These are phyloP conservation scores for Colletotrichum sp. DNA, from an alignment of 2,329 filamentous ascomycete genomes.

Conservation along the genomic window DNA sequence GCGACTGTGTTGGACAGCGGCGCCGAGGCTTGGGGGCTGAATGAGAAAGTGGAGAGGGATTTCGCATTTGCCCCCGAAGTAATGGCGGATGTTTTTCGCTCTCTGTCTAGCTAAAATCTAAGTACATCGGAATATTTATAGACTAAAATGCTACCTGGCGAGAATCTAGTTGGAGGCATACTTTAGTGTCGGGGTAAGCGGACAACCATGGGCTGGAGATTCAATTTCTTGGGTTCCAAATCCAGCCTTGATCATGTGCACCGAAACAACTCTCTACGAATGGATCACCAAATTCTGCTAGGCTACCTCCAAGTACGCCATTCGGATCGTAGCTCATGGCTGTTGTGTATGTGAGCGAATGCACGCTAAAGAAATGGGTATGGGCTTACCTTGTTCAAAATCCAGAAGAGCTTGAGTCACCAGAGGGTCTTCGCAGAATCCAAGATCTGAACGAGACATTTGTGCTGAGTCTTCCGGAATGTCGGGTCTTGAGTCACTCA, in stretches of 20 bases:
- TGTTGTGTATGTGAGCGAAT: neutral
- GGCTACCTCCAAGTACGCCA: neutral
- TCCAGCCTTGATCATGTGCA: neutral
- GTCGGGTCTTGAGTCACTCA: neutral
- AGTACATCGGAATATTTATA: neutral
- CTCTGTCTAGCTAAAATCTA: neutral
- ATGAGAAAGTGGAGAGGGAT: slow-evolving; percentile 24
- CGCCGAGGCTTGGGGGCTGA: slow-evolving; percentile 41
- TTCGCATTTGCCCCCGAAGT: slow-evolving; percentile 2
- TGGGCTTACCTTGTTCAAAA: neutral
- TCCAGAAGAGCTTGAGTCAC: neutral
- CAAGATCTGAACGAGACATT: neutral
- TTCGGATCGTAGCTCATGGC: neutral
- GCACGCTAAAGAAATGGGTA: neutral
- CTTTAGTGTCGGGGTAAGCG: neutral
- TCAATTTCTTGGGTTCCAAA: neutral
- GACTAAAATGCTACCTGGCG: neutral
- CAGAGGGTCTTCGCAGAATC: neutral
- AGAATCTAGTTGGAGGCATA: neutral
- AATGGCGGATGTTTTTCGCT: neutral
- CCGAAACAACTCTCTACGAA: neutral
- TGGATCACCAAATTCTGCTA: neutral
- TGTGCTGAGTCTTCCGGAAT: neutral
- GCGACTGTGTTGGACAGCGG: slow-evolving; percentile 58
- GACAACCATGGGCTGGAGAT: neutral